Percentiles rank a stretch among this genome's conserved stretches.
phyloP scores from a whole-genome alignment of 129 eudicot species.

The Sambucus nigra region DNA sequence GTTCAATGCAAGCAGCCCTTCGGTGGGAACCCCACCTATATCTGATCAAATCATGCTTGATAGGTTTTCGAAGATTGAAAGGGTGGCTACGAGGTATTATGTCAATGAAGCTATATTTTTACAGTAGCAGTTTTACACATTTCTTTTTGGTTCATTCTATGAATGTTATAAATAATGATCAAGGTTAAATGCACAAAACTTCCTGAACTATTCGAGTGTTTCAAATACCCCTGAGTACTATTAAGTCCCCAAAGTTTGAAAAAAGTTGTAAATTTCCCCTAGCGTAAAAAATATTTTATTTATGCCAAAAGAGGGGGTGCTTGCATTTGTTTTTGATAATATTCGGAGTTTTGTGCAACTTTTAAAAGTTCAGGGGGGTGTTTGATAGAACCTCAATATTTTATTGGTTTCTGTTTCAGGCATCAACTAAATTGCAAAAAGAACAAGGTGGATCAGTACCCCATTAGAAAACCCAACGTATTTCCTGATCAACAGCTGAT shows the following conservation, averaged over 20 bases:
- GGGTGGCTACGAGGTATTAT: constrained; percentile 52
- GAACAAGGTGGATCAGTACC: constrained; percentile 51
- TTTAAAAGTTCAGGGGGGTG: no score
- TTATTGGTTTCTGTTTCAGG: constrained; percentile 40
- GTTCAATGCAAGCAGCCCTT: constrained; percentile 71
- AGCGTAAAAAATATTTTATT: no score
- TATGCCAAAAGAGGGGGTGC: no score
- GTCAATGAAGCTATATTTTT: not conserved
- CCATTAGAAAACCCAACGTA: constrained; percentile 22
- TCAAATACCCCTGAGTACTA: no score
- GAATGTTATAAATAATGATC: not conserved
- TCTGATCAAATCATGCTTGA: constrained; percentile 60
- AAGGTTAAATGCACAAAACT: no score
- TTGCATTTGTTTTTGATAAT: not conserved
- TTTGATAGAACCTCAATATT: not conserved
- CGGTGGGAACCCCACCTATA: constrained; percentile 47
- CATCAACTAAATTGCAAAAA: constrained; percentile 60
- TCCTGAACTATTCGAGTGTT: no score
- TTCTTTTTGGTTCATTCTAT: not conserved
- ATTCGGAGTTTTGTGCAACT: no score
- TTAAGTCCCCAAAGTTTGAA: no score
- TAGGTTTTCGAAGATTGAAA: constrained; percentile 66
- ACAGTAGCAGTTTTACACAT: not conserved
- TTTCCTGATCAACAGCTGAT: constrained; percentile 39
- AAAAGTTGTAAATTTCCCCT: no score